These are phyloP conservation scores for Cyberlindnera mississippiensis DNA, from an alignment of 805 yeast species.

Conservation along the genomic window DNA sequence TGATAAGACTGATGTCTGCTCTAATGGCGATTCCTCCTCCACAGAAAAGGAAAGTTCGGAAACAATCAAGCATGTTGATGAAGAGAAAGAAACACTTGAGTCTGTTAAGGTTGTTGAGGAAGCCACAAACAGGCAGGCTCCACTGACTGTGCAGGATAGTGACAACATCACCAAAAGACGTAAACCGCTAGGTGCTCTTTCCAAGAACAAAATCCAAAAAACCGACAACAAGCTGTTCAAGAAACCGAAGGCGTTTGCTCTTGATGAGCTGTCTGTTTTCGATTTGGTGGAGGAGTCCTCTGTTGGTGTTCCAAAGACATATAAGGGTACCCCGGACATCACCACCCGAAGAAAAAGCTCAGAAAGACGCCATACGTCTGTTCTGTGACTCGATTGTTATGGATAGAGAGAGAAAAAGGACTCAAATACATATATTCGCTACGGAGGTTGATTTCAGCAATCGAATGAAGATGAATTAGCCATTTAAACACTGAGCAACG, in stretches of 20 bases:
- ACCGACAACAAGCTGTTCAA: slow-evolving; percentile 6
- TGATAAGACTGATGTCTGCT: neutral
- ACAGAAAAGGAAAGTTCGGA: neutral
- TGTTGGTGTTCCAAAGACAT: slow-evolving; percentile 28
- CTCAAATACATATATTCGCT: no score
- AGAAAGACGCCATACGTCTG: slow-evolving; percentile 26
- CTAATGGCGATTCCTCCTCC: neutral
- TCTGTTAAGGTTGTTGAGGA: slow-evolving; percentile 3
- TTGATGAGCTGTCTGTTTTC: slow-evolving; percentile 26
- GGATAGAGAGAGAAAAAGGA: no score
- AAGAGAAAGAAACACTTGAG: neutral
- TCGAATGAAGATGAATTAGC: neutral
- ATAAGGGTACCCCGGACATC: slow-evolving; percentile 24
- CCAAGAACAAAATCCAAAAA: slow-evolving; percentile 20
- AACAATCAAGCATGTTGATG: neutral
- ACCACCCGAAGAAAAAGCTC: slow-evolving; percentile 13
- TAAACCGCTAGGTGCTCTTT: slow-evolving; percentile 20
- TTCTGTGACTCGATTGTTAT: no score
- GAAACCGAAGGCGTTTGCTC: slow-evolving; percentile 2
- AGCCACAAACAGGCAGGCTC: slow-evolving; percentile 8
- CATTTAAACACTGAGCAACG: neutral
- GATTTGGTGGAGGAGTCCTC: slow-evolving; percentile 29
- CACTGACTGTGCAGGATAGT: slow-evolving; percentile 22
- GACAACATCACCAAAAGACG: slow-evolving; percentile 27
- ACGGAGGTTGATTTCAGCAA: no score